Conservation (phyloP, 2,329 filamentous ascomycete genomes). For the Aspergillus brunneoviolaceus region DNA sequence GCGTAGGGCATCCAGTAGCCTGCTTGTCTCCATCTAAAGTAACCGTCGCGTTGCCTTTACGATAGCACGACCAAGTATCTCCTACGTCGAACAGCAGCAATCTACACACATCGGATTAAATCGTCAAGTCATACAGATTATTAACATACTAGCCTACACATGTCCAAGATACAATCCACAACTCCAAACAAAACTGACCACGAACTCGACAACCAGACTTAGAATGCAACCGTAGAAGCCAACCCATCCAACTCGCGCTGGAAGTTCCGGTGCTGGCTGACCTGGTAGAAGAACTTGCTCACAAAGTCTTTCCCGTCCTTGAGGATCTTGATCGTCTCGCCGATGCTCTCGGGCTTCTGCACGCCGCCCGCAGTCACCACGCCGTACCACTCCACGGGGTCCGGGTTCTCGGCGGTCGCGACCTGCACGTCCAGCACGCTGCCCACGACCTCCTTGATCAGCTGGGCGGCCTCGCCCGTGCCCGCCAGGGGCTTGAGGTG, state of each 20-base stretch:
- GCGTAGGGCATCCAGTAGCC: no score
- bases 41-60: no score
- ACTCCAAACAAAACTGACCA: neutral
- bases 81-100: neutral
- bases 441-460: slow-evolving; percentile 39
- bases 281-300: slow-evolving; percentile 66
- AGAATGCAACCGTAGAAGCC: slow-evolving; percentile 67
- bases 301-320: slow-evolving; percentile 70
- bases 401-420: slow-evolving; percentile 48
- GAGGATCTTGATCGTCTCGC: slow-evolving; percentile 61
- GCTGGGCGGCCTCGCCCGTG: slow-evolving; percentile 50
- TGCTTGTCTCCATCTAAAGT: no score
- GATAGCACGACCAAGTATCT: no score
- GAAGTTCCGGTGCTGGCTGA: slow-evolving; percentile 73
- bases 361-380: slow-evolving; percentile 66
- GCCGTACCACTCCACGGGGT: slow-evolving; percentile 68
- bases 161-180: neutral
- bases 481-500: slow-evolving; percentile 77
- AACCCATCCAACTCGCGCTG: slow-evolving; percentile 72
- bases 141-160: neutral
- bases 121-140: neutral
- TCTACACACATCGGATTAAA: neutral
- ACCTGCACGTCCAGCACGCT: slow-evolving; percentile 50
- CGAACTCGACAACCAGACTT: slow-evolving; percentile 21
- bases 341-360: slow-evolving; percentile 57